These are phyloP conservation scores for Gracilaria domingensis DNA, from an alignment of 23 red algal genomes.

Conservation along the genomic window DNA sequence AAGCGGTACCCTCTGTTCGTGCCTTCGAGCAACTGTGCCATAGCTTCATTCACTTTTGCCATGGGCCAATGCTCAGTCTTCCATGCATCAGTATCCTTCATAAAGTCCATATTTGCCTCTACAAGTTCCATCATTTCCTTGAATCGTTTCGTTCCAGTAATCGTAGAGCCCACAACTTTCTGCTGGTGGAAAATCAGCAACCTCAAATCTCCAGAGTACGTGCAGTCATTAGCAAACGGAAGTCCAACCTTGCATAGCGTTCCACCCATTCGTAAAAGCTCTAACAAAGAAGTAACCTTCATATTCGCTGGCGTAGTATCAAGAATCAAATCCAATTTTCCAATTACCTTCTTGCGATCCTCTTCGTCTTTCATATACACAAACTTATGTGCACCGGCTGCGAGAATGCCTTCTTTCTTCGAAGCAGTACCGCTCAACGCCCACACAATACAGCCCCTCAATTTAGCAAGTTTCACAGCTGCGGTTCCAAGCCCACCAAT, in stretches of 20 bases:
- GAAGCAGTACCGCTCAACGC: slow-evolving; percentile 33
- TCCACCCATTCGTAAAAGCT: slow-evolving; percentile 28
- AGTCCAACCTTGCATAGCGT: slow-evolving; percentile 41
- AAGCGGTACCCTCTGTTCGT: slow-evolving; percentile 59
- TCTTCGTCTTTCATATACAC: slow-evolving; percentile 35
- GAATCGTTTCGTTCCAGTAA: slow-evolving; percentile 52
- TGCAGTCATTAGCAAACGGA: slow-evolving; percentile 4
- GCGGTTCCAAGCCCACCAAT: slow-evolving; percentile 58
- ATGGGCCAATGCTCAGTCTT: slow-evolving; percentile 54
- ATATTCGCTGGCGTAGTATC: slow-evolving; percentile 53
- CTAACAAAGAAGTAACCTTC: not conserved
- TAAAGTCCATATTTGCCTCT: slow-evolving; percentile 45
- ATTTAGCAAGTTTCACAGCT: slow-evolving; percentile 54
- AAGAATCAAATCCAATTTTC: slow-evolving; percentile 55
- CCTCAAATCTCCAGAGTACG: not conserved
- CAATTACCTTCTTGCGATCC: not conserved
- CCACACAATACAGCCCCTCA: slow-evolving; percentile 21
- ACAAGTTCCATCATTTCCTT: slow-evolving; percentile 61
- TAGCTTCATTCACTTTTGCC: slow-evolving; percentile 47
- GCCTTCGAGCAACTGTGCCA: slow-evolving; percentile 29
- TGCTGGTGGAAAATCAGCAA: slow-evolving; percentile 22
- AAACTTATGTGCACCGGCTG: slow-evolving; percentile 57
- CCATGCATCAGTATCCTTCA: slow-evolving; percentile 40
- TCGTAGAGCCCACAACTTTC: slow-evolving; percentile 24
- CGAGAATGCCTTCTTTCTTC: slow-evolving; percentile 45